Evolutionary conservation across 1,284 basidiomycete genomes (phyloP), one percentile per base, ranked within the genome.

Genomic region (Sanghuangporus sanghuang): DNA sequence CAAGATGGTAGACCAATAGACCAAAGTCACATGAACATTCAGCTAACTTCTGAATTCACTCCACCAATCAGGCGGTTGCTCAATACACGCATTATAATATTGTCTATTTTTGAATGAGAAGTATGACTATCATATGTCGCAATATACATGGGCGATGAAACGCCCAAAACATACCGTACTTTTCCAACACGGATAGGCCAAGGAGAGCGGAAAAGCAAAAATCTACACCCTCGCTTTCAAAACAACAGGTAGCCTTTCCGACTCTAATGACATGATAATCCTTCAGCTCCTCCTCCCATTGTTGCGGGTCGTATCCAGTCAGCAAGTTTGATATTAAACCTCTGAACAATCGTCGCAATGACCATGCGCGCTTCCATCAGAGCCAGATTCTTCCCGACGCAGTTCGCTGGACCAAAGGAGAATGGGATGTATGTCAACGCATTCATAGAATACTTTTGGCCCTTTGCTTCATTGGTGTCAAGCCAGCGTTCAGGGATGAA

Each of bases 401-500:
- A 77, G 55, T 72, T 76, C 35, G 71, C 71, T 14, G 74, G 74
- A 0, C 75, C 74, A 55, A 65, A 63, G 12, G 72, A 76, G 62
- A 74, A 76, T 0, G 76, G 73, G 44, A 75, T 69, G 67, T 53
- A 75, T 72, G 36, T 78, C 76, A 39, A 78, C 76, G 58, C 83
- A 81, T 55, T 66, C 23, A 16, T 59, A 14, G 12, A 14, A 9
- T 23, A 23, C 2, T 23, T 2, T 23, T 23, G 23, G 2, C 2
- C 23, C 23, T 23, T 23, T 23, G 23, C 23, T 23, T 23, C 23
- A 2, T 23, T 23, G n/a, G n/a, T n/a, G 49, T 52, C 7, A 0
- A 80, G 72, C 78, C 78, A 80, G 38, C 78, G 73, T 38, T 80
- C 78, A 7, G 78, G 78, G 67, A 74, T 72, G 68, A 80, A 80